Evolutionary conservation across 1,284 basidiomycete genomes (phyloP).

Genomic region (Trichosporon sp.): DNA sequence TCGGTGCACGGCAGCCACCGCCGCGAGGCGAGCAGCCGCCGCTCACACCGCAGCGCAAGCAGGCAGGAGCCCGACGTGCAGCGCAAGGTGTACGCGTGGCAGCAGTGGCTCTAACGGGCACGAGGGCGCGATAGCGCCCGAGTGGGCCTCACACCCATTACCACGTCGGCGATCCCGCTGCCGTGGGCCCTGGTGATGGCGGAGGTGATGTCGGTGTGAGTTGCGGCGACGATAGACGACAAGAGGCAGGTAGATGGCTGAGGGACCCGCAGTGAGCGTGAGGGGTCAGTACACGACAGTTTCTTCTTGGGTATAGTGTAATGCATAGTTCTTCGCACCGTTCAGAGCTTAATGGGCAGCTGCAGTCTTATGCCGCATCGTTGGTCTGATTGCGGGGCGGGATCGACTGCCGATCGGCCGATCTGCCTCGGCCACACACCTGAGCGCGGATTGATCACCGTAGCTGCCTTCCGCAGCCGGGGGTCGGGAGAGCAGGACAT

Average conservation of each 20-base stretch:
- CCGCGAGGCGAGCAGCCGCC: neutral
- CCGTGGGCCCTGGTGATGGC: too few species aligned
- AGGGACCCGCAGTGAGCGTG: too few species aligned
- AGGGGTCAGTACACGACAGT: neutral
- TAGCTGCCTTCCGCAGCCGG: too few species aligned
- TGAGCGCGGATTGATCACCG: too few species aligned
- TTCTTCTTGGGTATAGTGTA: neutral
- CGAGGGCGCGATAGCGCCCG: neutral
- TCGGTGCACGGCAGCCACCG: neutral
- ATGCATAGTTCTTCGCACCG: neutral
- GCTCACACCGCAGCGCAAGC: neutral
- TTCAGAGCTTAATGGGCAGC: neutral
- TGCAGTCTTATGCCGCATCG: too few species aligned
- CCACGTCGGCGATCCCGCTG: too few species aligned
- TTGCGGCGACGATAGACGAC: too few species aligned
- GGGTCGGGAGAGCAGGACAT: too few species aligned
- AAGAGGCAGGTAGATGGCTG: too few species aligned
- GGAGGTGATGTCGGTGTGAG: too few species aligned
- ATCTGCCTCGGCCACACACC: neutral
- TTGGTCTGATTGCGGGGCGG: too few species aligned
- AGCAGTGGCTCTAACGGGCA: conserved; percentile 22
- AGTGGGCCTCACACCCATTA: too few species aligned
- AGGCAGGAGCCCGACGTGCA: neutral
- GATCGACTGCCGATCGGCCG: neutral
- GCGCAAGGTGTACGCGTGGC: conserved; percentile 17